Evolutionary conservation across 345 rosid species (phyloP), one percentile per base, ranked within the genome.

Genomic region (Ricinus communis): DNA sequence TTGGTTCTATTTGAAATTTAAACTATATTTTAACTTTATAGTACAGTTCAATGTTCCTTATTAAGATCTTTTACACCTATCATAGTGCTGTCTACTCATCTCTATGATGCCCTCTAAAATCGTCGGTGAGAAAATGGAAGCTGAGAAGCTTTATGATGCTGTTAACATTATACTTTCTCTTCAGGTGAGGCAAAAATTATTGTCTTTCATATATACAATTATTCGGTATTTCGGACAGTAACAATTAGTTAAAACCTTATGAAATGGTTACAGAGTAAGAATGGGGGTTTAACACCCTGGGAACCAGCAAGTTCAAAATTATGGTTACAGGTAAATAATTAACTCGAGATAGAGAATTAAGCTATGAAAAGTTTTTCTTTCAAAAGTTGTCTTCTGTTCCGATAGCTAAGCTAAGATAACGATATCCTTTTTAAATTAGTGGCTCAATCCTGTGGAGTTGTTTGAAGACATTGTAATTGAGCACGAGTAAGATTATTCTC

Each of bases 221-320:
- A 1, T 43, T 33, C 4, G 21, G 2, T 50, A 2, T 21, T 9
- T 22, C 12, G 14, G 3, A 22, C 7, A 11, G 14, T 19, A 19
- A 46, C 22, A 50, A 12, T 12, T 11, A 21, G 58, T 8, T 50
- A 2, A n/a, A 15, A 60, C 9, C 4, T 64, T 15, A 15, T 33
- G 2, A 64, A n/a, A 25, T 58, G 60, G 10, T 60, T 69, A 47
- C 43, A 86, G 87, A 78, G 77, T 57, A 41, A 67, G 68, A 80
- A 63, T 71, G 87, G 87, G 19, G 90, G 87, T 30, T 19, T 74
- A 50, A 69, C 86, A 25, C 74, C 79, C 1, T 83, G 83, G 86
- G 86, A 83, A 41, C 75, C 68, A 13, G 77, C 75, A 10, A 63
- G 77, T 6, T 76, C 80, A 38, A 41, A 41, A 0, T 9, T 9